Evolutionary conservation across 495 filamentous ascomycete genomes (phyloP), one percentile per base, ranked within the genome.

Genomic region (Bombardia bombarda): DNA sequence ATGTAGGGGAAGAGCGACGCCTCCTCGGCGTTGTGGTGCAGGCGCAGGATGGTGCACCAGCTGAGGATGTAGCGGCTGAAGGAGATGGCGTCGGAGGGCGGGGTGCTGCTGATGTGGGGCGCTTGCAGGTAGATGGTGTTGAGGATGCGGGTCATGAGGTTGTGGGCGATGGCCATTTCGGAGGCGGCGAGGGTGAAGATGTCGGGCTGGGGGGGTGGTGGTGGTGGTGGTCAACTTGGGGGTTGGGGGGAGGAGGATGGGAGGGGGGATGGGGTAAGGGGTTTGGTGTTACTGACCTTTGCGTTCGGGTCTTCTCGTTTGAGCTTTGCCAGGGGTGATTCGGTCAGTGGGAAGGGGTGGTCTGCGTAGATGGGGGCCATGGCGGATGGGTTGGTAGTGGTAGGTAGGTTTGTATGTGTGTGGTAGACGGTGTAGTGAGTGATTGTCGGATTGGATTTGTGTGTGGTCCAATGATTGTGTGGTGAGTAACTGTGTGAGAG

Each of bases 61-160:
- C 26, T 13, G 26, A 28, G 26, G 26, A 28, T 10, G 26, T 28
- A 10, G 26, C 26, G 26, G 26, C 3, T 1, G 2, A 28, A 8
- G 26, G 26, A 10, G 26, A 13, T 7, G 26, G 13, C 9, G 26
- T 28, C 26, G 26, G 13, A 13, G 26, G 26, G 26, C 9, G 26
- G 2, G 26, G 26, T 28, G 2, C n/a, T n/a, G n/a, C n/a, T 31
- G 32, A 67, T 48, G 40, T 67, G 52, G 0, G 58, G 63, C 0
- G 67, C 64, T 61, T 75, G 70, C 25, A 67, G 57, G 57, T 73
- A 72, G 56, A 75, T 73, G 36, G 58, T 51, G 56, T 75, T 77
- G 39, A 75, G 57, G n/a, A 54, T 54, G 34, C 69, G 70, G 48
- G 66, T 51, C 16, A 74, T 47, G 35, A 62, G 40, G 60, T 74